Base-by-base conservation (phyloP, 108 stramenopile genomes). In the Cyclotella choctawhatcheeana region DNA sequence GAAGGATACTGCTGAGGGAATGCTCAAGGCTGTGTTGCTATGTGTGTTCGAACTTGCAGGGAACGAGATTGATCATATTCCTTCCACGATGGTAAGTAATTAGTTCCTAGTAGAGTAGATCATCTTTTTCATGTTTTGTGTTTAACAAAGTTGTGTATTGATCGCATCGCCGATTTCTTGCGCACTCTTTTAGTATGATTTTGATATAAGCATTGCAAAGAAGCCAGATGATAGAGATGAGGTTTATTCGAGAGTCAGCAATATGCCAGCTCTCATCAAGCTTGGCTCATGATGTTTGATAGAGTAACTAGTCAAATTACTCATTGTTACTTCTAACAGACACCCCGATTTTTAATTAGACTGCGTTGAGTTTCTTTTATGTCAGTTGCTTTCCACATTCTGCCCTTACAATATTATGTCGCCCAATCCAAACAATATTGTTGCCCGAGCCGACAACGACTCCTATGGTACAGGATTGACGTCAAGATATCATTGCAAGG, bases 1-100 rank as follows among this genome's bases (percentile, higher is more conserved):
- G 18, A 2, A 89, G 87, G 93, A 94, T 58, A 94, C 88, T 22
- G 89, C 89, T 7, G 90, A 94, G 70, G 89, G 86, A 20, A 94
- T 94, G 93, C 66, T 94, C 7, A 89, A 89, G 58, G 76, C 89
- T 22, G 90, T 83, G 12, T 54, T 94, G 52, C 35, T 77, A 31
- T 85, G 88, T 55, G 75, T 88, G 32, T 91, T 90, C 67, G 88
- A 91, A 47, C 67, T 89, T 70, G 84, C 88, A 2, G 88, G 90
- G 21, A 86, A 77, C 25, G 82, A 86, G 17, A 86, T 88, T 20
- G 88, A 94, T 71, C 90, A 87, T 34, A 85, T 89, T 18, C 90
- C 88, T 40, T 84, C 88, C n/a, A 73, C 74, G 24, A 79, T 79
- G 51, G 73, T 73, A 34, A 58, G 73, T 63, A n/a, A 21, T 2